A percentile compares a stretch with the other conserved stretches of the same genome.
These are phyloP conservation scores for Naganishia antarctica DNA, from an alignment of 768 basidiomycete genomes.

Conservation along the genomic window DNA sequence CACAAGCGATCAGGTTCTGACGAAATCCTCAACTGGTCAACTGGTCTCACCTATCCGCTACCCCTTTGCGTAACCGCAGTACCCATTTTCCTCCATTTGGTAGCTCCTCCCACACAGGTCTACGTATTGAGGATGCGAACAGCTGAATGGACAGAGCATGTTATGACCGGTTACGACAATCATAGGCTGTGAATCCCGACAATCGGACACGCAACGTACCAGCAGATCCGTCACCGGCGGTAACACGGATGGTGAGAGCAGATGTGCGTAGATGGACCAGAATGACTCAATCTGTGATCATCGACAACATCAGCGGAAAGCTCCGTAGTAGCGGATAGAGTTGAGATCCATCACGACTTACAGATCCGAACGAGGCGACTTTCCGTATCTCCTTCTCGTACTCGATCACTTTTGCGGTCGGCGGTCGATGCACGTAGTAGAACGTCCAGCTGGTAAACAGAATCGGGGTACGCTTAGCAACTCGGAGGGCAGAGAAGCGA, in stretches of 20 bases:
- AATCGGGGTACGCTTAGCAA: background rate
- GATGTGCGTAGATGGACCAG: slow-evolving; percentile 89
- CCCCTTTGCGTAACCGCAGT: slow-evolving; percentile 81
- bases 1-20: background rate
- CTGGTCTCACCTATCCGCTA: slow-evolving; percentile 70
- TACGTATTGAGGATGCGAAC: slow-evolving; percentile 75
- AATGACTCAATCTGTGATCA: slow-evolving; percentile 84
- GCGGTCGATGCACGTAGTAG: slow-evolving; percentile 62
- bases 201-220: no score
- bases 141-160: slow-evolving; percentile 42
- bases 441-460: slow-evolving; percentile 40
- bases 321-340: background rate
- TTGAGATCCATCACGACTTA: slow-evolving; percentile 57
- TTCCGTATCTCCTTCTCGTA: slow-evolving; percentile 95
- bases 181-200: no score
- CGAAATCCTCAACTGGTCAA: no score
- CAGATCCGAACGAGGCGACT: slow-evolving; percentile 70
- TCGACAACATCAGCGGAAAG: background rate
- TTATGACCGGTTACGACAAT: no score
- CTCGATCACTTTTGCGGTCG: slow-evolving; percentile 79
- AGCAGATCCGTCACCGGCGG: slow-evolving; percentile 90
- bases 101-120: slow-evolving; percentile 95
- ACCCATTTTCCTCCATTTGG: slow-evolving; percentile 97
- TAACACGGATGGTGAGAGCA: slow-evolving; percentile 75
- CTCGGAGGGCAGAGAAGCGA: no score